phyloP scores from a whole-genome alignment of 1,139 yeast genomes.

The Zygosaccharomyces sapae region DNA sequence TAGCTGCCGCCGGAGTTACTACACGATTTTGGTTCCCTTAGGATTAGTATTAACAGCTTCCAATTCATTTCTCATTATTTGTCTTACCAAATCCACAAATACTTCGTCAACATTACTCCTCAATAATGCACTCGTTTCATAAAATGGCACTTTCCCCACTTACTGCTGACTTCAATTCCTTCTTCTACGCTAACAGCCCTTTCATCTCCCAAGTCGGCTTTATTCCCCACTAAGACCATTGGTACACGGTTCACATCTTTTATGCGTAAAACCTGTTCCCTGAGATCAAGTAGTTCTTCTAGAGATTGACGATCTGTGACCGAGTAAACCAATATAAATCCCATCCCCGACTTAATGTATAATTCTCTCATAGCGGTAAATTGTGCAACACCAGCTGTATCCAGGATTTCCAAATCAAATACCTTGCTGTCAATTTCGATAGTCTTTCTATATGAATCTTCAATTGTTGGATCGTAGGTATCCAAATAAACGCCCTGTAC shows the following conservation, averaged over 20 bases:
- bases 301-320: conserved; percentile 85
- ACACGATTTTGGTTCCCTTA: conserved; percentile 1
- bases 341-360: conserved; percentile 83
- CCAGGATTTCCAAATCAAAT: conserved; percentile 86
- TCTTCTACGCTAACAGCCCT: conserved; percentile 75
- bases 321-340: conserved; percentile 81
- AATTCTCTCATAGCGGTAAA: conserved; percentile 93
- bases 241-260: conserved; percentile 75
- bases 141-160: conserved; percentile 90
- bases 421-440: conserved; percentile 89
- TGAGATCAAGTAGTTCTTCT: conserved; percentile 72
- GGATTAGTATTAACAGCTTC: conserved; percentile 23
- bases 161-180: conserved; percentile 75
- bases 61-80: conserved; percentile 70
- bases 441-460: conserved; percentile 90
- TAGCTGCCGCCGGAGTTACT: conserved; percentile 1
- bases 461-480: conserved; percentile 96
- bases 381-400: conserved; percentile 98
- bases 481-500: conserved; percentile 90
- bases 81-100: conserved; percentile 83
- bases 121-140: conserved; percentile 90
- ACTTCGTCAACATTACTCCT: conserved; percentile 89
- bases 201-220: conserved; percentile 73
- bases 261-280: conserved; percentile 85
- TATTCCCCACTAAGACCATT: conserved; percentile 84